A percentile compares a stretch with the other conserved stretches of the same genome.
These are phyloP conservation scores for Neofusicoccum ribis DNA, from an alignment of 2,329 filamentous ascomycete species.

Conservation along the genomic window DNA sequence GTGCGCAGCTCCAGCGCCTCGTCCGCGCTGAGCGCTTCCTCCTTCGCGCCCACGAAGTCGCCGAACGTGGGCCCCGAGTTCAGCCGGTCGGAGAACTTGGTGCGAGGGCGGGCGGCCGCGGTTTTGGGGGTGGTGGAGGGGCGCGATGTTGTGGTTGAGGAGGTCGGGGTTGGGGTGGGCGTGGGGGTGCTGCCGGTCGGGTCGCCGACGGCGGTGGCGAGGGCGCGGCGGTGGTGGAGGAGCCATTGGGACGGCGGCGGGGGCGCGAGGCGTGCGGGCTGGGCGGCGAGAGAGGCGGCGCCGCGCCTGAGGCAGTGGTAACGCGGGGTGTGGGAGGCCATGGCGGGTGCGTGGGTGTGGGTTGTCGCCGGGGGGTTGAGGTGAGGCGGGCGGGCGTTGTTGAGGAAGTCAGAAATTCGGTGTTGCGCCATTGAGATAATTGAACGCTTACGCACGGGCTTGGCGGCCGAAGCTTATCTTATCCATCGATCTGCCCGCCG, in stretches of 20 bases:
- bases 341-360: not conserved
- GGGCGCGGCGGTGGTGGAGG: not conserved
- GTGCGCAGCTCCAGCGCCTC: slow-evolving; percentile 63
- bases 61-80: slow-evolving; percentile 65
- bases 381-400: not conserved
- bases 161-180: not conserved
- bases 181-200: not conserved
- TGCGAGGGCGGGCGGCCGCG: slow-evolving; percentile 42
- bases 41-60: slow-evolving; percentile 57
- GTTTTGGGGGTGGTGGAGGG: slow-evolving; percentile 26
- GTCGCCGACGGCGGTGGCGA: slow-evolving; percentile 17
- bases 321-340: not conserved
- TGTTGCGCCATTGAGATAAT: not conserved
- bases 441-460: slow-evolving; percentile 11
- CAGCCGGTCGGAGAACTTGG: slow-evolving; percentile 62
- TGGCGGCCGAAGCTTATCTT: slow-evolving; percentile 8
- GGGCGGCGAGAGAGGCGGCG: not conserved
- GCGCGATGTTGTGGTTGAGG: slow-evolving; percentile 24
- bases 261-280: not conserved
- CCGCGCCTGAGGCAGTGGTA: not conserved
- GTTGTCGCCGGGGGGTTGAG: not conserved
- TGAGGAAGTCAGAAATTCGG: not conserved
- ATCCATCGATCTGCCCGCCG: not conserved
- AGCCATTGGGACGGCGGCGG: not conserved
- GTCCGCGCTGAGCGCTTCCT: slow-evolving; percentile 43